Evolutionary conservation across 139 green algal species (phyloP), one percentile per base, ranked within the genome.

Genomic region (Micromonas pusilla): DNA sequence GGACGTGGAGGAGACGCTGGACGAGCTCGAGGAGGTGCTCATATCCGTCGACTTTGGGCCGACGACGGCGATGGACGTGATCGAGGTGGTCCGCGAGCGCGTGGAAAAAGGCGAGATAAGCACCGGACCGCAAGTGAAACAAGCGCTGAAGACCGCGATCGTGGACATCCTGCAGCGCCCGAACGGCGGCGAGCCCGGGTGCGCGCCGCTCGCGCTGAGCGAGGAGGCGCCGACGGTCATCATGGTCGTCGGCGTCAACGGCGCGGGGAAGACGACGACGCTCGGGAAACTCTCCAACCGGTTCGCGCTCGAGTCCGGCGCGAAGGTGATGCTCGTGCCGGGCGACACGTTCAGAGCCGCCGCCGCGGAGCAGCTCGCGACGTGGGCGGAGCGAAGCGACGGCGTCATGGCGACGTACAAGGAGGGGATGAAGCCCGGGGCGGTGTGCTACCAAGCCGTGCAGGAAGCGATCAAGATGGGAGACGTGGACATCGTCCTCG

Each of bases 321-420:
- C 52, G 13, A 76, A 66, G 39, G 76, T 75, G 28, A 70, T 96
- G 76, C 85, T 99, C 38, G 94, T 87, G 6, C 88, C 93, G 0
- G 95, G 95, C 16, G 95, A 99, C 87, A 99, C 95, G 19, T 99
- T 98, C 88, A 80, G 95, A 5, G 95, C 95, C 5, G 95, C 95
- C 9, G 95, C 94, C 5, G 85, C 77, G 4, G 95, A 99, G 89
- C 95, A 99, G 89, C 88, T 99, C 34, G 82, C 86, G 38, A 86
- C 90, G 77, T 98, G 95, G 95, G 89, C 85, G 0, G 82, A 87
- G 26, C 85, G 95, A 20, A 86, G 87, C 0, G 86, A 82, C 0
- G 89, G 90, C 0, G 45, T 81, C 3, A 90, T 97, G 70, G 26
- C 54, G 1, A 30, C 57, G 1, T 72, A 39, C n/a, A 33, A 79